These are phyloP conservation scores for Melampsora abietis-canadensis DNA, from an alignment of 1,284 basidiomycete species.

Conservation along the genomic window DNA sequence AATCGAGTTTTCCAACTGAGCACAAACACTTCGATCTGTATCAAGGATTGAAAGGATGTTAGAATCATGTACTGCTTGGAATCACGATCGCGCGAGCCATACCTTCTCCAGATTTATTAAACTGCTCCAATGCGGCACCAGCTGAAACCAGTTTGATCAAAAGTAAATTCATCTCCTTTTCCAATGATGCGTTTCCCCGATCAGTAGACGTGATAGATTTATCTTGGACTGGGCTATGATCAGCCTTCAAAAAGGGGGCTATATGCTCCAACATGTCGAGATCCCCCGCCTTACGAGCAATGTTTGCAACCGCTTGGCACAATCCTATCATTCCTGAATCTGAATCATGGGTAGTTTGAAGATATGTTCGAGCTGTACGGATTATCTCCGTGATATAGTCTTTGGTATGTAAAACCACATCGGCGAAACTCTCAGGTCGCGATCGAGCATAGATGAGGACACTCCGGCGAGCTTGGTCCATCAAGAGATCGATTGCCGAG, in stretches of 20 bases:
- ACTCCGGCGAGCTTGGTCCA: conserved; percentile 39
- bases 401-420: conserved; percentile 28
- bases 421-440: background rate
- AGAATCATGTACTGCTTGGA: background rate
- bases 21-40: conserved; percentile 11
- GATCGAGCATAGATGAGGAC: conserved; percentile 33
- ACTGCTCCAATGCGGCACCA: conserved; percentile 21
- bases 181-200: background rate
- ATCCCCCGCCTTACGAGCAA: conserved; percentile 39
- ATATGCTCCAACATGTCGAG: conserved; percentile 23
- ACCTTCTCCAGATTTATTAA: conserved; percentile 32
- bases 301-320: conserved; percentile 26
- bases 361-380: conserved; percentile 17
- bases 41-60: background rate
- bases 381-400: conserved; percentile 29
- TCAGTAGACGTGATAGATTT: conserved; percentile 2
- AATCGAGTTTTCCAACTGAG: conserved; percentile 20
- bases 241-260: background rate
- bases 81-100: background rate
- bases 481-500: conserved; percentile 9
- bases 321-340: conserved; percentile 35
- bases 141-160: conserved; percentile 19
- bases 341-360: conserved; percentile 12
- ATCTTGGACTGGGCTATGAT: background rate
- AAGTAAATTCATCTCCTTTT: conserved; percentile 23